Percentiles rank a stretch among this genome's conserved stretches.
Evolutionary conservation across 1,139 yeast genomes (phyloP).

Genomic region (Blastobotrys capitulatus): DNA sequence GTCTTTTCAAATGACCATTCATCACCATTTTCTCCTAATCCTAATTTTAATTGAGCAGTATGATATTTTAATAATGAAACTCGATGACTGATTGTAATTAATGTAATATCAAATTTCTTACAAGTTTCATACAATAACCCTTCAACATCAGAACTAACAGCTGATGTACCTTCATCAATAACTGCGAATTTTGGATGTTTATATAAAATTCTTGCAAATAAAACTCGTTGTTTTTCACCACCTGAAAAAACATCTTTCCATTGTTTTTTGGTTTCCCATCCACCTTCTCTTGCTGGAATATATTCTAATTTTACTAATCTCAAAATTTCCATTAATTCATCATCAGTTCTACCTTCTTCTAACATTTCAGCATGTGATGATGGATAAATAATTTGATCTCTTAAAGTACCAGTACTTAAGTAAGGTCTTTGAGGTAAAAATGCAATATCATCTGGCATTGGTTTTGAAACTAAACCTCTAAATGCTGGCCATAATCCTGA

Average conservation of each 20-base stretch:
- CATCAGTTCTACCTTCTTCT: constrained; percentile 64
- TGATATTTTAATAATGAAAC: constrained; percentile 84
- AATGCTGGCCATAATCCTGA: constrained; percentile 94
- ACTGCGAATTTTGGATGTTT: constrained; percentile 78
- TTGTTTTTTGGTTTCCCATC: constrained; percentile 57
- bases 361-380: constrained; percentile 73
- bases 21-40: constrained; percentile 50
- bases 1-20: constrained; percentile 41
- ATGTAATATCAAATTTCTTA: constrained; percentile 64
- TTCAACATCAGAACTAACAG: constrained; percentile 88
- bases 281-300: constrained; percentile 58
- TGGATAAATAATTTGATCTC: constrained; percentile 89
- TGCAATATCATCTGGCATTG: constrained; percentile 63
- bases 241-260: constrained; percentile 95
- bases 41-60: constrained; percentile 56
- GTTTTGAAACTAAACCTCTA: constrained; percentile 74
- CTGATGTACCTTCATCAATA: constrained; percentile 90
- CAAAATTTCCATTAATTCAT: constrained; percentile 60
- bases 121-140: constrained; percentile 78
- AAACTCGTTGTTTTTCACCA: constrained; percentile 89
- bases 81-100: constrained; percentile 80
- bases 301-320: constrained; percentile 77
- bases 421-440: constrained; percentile 82
- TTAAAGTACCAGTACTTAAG: constrained; percentile 68
- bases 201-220: constrained; percentile 82